Evolutionary conservation across 805 yeast genomes (phyloP).

Genomic region (Yarrowia sp.): DNA sequence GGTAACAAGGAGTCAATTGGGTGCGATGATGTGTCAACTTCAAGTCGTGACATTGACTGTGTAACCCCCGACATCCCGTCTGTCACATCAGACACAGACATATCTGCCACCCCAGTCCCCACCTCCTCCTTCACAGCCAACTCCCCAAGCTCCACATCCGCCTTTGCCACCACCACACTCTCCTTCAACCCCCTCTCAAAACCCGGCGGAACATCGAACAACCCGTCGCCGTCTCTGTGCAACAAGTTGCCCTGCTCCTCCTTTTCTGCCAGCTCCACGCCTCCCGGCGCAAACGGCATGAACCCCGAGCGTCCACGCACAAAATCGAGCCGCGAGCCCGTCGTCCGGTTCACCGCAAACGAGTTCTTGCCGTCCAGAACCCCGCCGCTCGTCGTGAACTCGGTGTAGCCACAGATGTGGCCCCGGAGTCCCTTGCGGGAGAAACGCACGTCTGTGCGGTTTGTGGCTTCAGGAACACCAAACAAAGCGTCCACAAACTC

Average conservation of each 20-base stretch:
- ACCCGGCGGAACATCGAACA: slow-evolving; percentile 85
- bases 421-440: slow-evolving; percentile 81
- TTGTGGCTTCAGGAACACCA: slow-evolving; percentile 63
- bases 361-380: slow-evolving; percentile 69
- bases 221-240: slow-evolving; percentile 74
- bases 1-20: slow-evolving; percentile 60
- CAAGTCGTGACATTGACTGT: slow-evolving; percentile 5
- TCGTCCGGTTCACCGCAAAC: slow-evolving; percentile 72
- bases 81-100: slow-evolving; percentile 49
- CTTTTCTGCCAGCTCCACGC: slow-evolving; percentile 54
- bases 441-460: slow-evolving; percentile 70
- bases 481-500: slow-evolving; percentile 59
- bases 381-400: slow-evolving; percentile 58
- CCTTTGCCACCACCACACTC: slow-evolving; percentile 40
- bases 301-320: slow-evolving; percentile 73
- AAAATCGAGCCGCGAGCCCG: slow-evolving; percentile 65
- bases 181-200: slow-evolving; percentile 70
- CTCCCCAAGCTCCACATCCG: slow-evolving; percentile 6
- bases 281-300: slow-evolving; percentile 95
- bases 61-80: slow-evolving; percentile 47
- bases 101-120: too few species aligned
- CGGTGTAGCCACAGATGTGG: slow-evolving; percentile 64
- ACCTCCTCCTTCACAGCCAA: slow-evolving; percentile 45
- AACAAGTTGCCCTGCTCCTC: slow-evolving; percentile 49
- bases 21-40: slow-evolving; percentile 19